Evolutionary conservation across 345 rosid species (phyloP).

Genomic region (Noccaea caerulescens): DNA sequence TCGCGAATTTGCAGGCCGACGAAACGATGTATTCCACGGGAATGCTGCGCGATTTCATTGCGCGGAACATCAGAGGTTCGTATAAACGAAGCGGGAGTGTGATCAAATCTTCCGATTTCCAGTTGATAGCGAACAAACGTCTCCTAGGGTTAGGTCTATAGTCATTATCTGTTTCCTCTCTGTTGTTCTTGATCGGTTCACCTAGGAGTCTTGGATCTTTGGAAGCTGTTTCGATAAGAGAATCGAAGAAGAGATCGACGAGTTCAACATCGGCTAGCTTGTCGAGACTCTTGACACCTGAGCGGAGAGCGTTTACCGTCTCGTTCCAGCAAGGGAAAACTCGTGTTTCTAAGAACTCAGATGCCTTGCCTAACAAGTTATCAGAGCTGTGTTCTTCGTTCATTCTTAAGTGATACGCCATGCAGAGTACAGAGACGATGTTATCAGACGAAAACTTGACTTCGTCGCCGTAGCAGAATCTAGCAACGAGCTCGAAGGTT

Average conservation of each 20-base stretch:
- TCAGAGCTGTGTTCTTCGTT: conserved; percentile 58
- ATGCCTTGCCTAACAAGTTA: conserved; percentile 60
- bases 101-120: conserved; percentile 65
- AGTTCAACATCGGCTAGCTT: conserved; percentile 55
- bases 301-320: conserved; percentile 63
- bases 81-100: conserved; percentile 58
- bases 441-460: conserved; percentile 56
- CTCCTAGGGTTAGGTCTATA: conserved; percentile 70
- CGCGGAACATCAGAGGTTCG: conserved; percentile 52
- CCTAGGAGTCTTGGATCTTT: conserved; percentile 67
- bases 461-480: conserved; percentile 70
- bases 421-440: conserved; percentile 61
- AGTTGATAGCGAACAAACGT: conserved; percentile 58
- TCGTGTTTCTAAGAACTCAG: conserved; percentile 52
- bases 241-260: conserved; percentile 62
- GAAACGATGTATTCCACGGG: conserved; percentile 44
- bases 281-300: conserved; percentile 42
- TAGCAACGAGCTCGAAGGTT: conserved; percentile 63
- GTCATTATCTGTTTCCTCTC: conserved; percentile 37
- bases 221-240: conserved; percentile 59
- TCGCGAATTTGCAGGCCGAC: conserved; percentile 55
- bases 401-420: conserved; percentile 68
- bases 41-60: conserved; percentile 50
- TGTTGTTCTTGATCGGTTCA: conserved; percentile 49
- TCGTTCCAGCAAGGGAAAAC: conserved; percentile 81